These are phyloP conservation scores for Saccharomycopsis malanga DNA, from an alignment of 805 yeast genomes.

Conservation along the genomic window DNA sequence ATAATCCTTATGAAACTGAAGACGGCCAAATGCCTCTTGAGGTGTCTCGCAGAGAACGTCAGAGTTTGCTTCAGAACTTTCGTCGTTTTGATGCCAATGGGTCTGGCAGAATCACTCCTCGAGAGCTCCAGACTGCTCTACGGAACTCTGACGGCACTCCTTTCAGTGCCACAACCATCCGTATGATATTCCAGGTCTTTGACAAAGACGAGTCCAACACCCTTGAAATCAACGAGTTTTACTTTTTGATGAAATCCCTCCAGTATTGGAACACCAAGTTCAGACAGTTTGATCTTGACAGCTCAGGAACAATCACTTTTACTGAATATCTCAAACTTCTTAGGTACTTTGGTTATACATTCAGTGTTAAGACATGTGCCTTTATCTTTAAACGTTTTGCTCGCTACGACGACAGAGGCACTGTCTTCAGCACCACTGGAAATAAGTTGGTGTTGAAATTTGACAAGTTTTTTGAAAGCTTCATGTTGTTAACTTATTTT, in stretches of 20 bases:
- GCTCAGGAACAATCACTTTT: constrained; percentile 52
- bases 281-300: constrained; percentile 52
- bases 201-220: constrained; percentile 42
- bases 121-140: constrained; percentile 52
- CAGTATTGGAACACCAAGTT: constrained; percentile 61
- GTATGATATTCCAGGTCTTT: constrained; percentile 56
- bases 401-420: constrained; percentile 25
- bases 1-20: constrained; percentile 17
- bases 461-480: constrained; percentile 74
- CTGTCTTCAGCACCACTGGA: constrained; percentile 24
- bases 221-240: constrained; percentile 53
- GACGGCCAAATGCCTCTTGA: constrained; percentile 4
- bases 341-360: constrained; percentile 57
- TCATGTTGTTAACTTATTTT: constrained; percentile 47
- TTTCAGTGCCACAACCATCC: constrained; percentile 53
- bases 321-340: constrained; percentile 59
- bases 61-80: constrained; percentile 9
- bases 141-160: constrained; percentile 57
- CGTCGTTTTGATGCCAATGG: constrained; percentile 17
- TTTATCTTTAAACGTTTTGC: constrained; percentile 54
- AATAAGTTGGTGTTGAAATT: constrained; percentile 44
- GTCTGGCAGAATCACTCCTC: constrained; percentile 12
- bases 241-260: constrained; percentile 60
- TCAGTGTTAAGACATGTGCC: constrained; percentile 49
- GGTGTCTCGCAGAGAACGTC: constrained; percentile 2